A percentile compares a stretch with the other conserved stretches of the same genome.
phyloP scores from a whole-genome alignment of 495 filamentous ascomycete species.

The Podospora conica region DNA sequence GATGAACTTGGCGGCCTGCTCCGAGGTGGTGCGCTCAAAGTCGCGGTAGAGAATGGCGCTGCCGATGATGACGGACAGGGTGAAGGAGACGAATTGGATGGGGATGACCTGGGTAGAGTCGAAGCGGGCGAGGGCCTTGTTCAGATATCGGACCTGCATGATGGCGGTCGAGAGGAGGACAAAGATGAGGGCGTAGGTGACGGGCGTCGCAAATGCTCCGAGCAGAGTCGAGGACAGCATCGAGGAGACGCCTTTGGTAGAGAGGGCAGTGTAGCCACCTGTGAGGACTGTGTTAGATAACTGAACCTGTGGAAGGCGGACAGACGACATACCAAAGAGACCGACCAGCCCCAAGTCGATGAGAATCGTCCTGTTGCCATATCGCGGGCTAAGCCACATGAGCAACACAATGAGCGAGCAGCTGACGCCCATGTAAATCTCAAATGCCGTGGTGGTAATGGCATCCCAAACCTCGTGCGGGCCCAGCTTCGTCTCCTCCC shows the following conservation, averaged over 20 bases:
- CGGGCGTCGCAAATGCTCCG: conserved; percentile 79
- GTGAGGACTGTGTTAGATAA: conserved; percentile 27
- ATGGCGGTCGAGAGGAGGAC: conserved; percentile 77
- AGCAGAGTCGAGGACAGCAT: conserved; percentile 85
- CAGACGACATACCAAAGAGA: conserved; percentile 65
- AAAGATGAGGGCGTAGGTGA: conserved; percentile 76
- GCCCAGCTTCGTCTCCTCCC: conserved; percentile 82
- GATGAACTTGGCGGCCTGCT: conserved; percentile 73
- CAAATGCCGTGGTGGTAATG: conserved; percentile 85
- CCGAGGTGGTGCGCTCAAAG: conserved; percentile 69
- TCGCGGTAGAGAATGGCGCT: conserved; percentile 90
- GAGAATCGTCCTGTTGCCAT: conserved; percentile 77
- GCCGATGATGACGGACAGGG: conserved; percentile 88
- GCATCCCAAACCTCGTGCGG: conserved; percentile 85
- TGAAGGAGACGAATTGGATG: conserved; percentile 94
- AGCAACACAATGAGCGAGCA: conserved; percentile 62
- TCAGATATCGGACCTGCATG: conserved; percentile 94
- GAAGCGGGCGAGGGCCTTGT: conserved; percentile 89
- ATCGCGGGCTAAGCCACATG: conserved; percentile 74
- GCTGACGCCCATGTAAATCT: conserved; percentile 79
- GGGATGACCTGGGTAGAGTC: conserved; percentile 97
- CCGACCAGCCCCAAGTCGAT: conserved; percentile 92
- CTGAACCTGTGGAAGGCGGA: neutral
- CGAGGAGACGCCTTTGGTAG: conserved; percentile 93
- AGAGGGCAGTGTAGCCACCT: conserved; percentile 92